Evolutionary conservation across 2,329 filamentous ascomycete genomes (phyloP).

Genomic region (Colletotrichum sublineola): DNA sequence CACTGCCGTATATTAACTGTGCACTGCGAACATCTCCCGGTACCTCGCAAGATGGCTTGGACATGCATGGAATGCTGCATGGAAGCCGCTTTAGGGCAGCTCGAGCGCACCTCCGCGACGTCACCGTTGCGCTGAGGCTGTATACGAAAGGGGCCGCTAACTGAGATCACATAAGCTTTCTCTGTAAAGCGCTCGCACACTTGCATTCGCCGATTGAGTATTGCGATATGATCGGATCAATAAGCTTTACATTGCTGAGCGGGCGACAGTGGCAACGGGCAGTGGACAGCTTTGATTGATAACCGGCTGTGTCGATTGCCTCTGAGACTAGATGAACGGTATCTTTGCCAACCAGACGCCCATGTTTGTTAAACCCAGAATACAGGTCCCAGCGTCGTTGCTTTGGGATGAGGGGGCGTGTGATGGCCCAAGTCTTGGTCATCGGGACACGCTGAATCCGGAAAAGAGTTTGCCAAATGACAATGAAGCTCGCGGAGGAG

Average conservation of each 20-base stretch:
- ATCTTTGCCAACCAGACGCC: not conserved
- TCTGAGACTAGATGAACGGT: slow-evolving; percentile 31
- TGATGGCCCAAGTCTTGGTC: slow-evolving; percentile 9
- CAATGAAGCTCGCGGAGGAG: not conserved
- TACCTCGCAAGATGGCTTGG: not conserved
- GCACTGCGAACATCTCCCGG: slow-evolving; percentile 12
- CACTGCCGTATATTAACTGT: not conserved
- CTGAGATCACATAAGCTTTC: not conserved
- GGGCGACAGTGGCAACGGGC: not conserved
- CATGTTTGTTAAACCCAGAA: not conserved
- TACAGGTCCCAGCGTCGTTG: slow-evolving; percentile 28
- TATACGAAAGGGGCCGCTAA: not conserved
- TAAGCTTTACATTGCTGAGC: not conserved
- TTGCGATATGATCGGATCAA: not conserved
- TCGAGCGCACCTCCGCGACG: not conserved
- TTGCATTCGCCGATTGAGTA: slow-evolving; percentile 18
- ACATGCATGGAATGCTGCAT: slow-evolving; percentile 30
- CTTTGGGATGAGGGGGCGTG: not conserved
- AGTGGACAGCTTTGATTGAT: slow-evolving; percentile 4
- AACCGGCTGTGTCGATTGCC: not conserved
- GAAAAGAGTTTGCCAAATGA: slow-evolving; percentile 18
- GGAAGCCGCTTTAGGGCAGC: slow-evolving; percentile 5
- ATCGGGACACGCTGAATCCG: not conserved
- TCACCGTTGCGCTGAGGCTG: not conserved
- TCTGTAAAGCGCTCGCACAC: slow-evolving; percentile 10